Percentiles rank a stretch among this genome's conserved stretches.
Evolutionary conservation across 768 basidiomycete species (phyloP).

Genomic region (Auriscalpium orientale): DNA sequence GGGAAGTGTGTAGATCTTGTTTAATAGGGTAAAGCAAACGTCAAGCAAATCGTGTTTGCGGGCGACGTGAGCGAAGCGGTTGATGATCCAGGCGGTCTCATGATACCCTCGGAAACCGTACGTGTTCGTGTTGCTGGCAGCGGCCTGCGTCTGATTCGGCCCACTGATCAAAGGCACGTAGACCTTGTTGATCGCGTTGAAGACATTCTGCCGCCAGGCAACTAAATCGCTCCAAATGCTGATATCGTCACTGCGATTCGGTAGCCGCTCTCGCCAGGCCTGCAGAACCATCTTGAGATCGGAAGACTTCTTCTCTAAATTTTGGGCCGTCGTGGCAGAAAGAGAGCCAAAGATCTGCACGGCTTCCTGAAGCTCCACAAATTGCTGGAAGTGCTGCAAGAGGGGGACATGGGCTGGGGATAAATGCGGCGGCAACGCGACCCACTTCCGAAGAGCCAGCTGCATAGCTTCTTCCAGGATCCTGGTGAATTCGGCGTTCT

Average conservation of each 20-base stretch:
- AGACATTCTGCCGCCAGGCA: constrained; percentile 98
- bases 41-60: constrained; percentile 94
- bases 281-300: constrained; percentile 95
- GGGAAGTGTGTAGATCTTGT: constrained; percentile 96
- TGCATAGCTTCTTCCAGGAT: constrained; percentile 96
- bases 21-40: constrained; percentile 89
- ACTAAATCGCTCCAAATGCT: constrained; percentile 99
- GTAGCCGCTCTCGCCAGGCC: constrained; percentile 94
- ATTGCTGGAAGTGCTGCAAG: constrained; percentile 97
- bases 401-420: constrained; percentile 92
- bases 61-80: constrained; percentile 97
- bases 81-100: constrained; percentile 99
- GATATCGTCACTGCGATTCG: constrained; percentile 95
- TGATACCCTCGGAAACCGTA: constrained; percentile 95
- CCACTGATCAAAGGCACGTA: constrained; percentile 82
- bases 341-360: constrained; percentile 90
- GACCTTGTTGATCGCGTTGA: constrained; percentile 91
- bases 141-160: constrained; percentile 39
- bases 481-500: constrained; percentile 81
- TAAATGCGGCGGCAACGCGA: constrained; percentile 75
- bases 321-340: constrained; percentile 75
- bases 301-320: constrained; percentile 89
- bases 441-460: constrained; percentile 93
- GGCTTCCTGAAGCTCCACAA: constrained; percentile 95
- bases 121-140: constrained; percentile 59